These are phyloP conservation scores for Suhomyces sp. DNA, from an alignment of 805 yeast species.

Conservation along the genomic window DNA sequence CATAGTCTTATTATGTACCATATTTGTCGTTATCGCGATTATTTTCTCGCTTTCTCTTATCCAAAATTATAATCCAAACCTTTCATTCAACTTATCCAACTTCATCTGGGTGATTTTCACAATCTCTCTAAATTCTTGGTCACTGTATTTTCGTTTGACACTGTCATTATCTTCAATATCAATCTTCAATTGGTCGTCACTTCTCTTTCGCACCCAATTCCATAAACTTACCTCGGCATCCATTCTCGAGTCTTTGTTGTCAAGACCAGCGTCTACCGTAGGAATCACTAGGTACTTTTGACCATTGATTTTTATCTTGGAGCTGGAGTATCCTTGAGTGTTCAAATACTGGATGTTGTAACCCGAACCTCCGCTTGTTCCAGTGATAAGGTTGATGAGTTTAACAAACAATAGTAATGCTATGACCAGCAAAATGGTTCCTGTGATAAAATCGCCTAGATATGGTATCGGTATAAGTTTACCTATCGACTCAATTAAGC, in stretches of 20 bases:
- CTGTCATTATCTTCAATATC: conserved; percentile 9
- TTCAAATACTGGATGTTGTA: not conserved
- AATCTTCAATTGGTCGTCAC: conserved; percentile 16
- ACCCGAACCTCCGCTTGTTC: conserved; percentile 3
- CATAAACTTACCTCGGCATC: conserved; percentile 62
- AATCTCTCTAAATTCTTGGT: conserved; percentile 48
- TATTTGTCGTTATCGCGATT: not conserved
- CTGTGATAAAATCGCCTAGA: conserved; percentile 20
- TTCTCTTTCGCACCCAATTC: conserved; percentile 61
- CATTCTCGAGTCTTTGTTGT: conserved; percentile 23
- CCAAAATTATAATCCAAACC: conserved; percentile 2
- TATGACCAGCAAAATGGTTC: conserved; percentile 16
- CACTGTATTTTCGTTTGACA: conserved; percentile 17
- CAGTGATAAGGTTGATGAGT: conserved; percentile 17
- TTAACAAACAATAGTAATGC: conserved; percentile 13
- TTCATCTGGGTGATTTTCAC: conserved; percentile 44
- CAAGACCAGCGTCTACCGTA: conserved; percentile 33
- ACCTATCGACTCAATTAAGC: conserved; percentile 25
- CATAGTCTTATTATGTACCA: not conserved
- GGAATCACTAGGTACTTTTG: conserved; percentile 40
- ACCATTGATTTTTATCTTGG: conserved; percentile 28
- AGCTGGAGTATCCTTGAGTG: conserved; percentile 3
- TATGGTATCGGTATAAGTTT: conserved; percentile 25
- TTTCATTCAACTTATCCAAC: conserved; percentile 30
- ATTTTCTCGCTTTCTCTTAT: not conserved